Evolutionary conservation across 2,329 filamentous ascomycete genomes (phyloP).

Genomic region (Arthrobotrys musiformis): DNA sequence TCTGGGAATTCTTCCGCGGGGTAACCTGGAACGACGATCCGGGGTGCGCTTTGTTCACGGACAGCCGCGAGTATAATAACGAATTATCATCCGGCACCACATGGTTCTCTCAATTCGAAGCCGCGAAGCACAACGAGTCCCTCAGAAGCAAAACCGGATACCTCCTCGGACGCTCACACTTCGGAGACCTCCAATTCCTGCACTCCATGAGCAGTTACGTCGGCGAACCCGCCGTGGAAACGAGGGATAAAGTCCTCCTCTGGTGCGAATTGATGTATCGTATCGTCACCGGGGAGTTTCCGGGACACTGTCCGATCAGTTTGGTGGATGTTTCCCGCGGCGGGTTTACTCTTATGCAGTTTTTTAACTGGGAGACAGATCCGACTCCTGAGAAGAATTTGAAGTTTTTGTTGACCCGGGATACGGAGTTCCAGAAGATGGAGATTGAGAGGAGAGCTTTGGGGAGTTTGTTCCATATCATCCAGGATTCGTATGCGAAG

Average conservation of each 20-base stretch:
- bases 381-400: background rate
- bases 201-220: conserved; percentile 11
- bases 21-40: conserved; percentile 30
- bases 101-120: no score
- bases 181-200: conserved; percentile 25
- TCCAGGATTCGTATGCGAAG: conserved; percentile 28
- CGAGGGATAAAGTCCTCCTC: conserved; percentile 14
- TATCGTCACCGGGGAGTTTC: background rate
- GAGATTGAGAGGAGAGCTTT: background rate
- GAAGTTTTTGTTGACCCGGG: background rate
- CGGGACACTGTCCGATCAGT: no score
- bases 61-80: background rate
- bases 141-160: background rate
- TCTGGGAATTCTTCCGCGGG: conserved; percentile 25
- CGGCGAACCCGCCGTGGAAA: conserved; percentile 13
- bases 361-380: background rate
- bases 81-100: background rate
- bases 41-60: background rate
- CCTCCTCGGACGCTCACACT: conserved; percentile 16
- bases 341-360: background rate
- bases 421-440: background rate
- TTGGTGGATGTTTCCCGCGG: no score
- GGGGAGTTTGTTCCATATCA: conserved; percentile 11
- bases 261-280: conserved; percentile 34
- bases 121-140: no score